Evolutionary conservation across 345 rosid species (phyloP), one percentile per base, ranked within the genome.

Genomic region (Camelina laxa): DNA sequence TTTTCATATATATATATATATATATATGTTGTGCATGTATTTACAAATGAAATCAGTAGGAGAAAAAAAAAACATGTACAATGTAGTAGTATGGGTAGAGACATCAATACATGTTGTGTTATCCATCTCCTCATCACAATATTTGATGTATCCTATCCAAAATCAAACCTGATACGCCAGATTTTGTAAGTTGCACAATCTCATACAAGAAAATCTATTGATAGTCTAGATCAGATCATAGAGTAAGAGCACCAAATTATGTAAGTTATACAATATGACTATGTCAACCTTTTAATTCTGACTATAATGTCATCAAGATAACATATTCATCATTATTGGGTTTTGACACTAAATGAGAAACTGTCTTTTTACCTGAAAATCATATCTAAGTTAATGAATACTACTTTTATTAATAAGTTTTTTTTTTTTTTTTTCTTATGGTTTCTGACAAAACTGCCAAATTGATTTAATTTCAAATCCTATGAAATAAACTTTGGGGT

Each of bases 391-490:
- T 70, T 70, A 70, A 64, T 64, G 63, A 42, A 47, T 35, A 69
- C 16, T 45, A 13, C 27, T 49, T 53, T 60, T 4, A 6, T 27
- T 3, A 62, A 16, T 47, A 64, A 55, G 36, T 65, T 35, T 45
- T 11, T 17, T 35, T n/a, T 47, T 11, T 17, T 35, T n/a, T n/a
- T n/a, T n/a, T n/a, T n/a, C n/a, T n/a, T n/a, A n/a, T n/a, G n/a
- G 7, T 24, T 38, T 33, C 75, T 70, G 79, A 75, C 79, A 69
- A 61, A 75, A 68, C 80, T 64, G 75, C 38, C 72, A 76, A 60
- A 60, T 14, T 76, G 67, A 79, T 67, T 66, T 66, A 67, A 60
- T 66, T 84, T 80, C 75, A 73, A 81, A 70, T 77, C 82, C 84
- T 84, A 84, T 67, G 80, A 77, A 72, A 71, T 39, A 64, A 70